These are phyloP conservation scores for Lasiodiplodia theobromae DNA, from an alignment of 2,329 filamentous ascomycete species.

Conservation along the genomic window DNA sequence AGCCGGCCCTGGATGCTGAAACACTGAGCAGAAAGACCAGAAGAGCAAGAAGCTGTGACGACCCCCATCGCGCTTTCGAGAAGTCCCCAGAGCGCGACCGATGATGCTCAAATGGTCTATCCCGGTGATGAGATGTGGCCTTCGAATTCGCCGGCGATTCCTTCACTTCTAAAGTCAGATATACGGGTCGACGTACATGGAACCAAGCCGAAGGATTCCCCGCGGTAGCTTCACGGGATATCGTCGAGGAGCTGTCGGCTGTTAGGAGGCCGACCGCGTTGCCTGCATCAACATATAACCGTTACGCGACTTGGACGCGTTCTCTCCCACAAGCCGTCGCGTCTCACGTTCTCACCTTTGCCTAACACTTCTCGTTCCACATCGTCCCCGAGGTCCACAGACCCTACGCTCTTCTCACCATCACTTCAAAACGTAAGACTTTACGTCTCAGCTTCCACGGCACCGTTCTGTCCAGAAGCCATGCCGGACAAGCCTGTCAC, in stretches of 20 bases:
- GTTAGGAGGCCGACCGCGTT: neutral
- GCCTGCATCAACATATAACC: neutral
- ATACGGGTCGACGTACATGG: neutral
- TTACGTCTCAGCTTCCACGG: neutral
- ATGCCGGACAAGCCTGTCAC: neutral
- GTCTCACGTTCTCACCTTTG: neutral
- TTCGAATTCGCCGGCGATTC: neutral
- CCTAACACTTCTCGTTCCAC: neutral
- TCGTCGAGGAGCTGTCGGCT: neutral
- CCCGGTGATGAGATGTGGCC: neutral
- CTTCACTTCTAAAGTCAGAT: neutral
- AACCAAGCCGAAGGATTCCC: neutral
- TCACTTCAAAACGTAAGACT: neutral
- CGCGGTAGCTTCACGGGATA: neutral
- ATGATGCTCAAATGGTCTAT: neutral
- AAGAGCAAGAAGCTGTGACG: neutral
- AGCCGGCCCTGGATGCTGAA: neutral
- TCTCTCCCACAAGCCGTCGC: neutral
- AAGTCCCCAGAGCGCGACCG: neutral
- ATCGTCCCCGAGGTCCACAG: neutral
- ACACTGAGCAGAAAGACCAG: neutral
- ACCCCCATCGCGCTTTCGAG: neutral
- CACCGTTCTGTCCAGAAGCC: neutral
- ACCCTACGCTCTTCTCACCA: neutral
- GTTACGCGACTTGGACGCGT: neutral